Percentiles rank a stretch among this genome's conserved stretches.
Evolutionary conservation across 192 early-diverging fungal species (phyloP).

Genomic region (Coemansia sp.): DNA sequence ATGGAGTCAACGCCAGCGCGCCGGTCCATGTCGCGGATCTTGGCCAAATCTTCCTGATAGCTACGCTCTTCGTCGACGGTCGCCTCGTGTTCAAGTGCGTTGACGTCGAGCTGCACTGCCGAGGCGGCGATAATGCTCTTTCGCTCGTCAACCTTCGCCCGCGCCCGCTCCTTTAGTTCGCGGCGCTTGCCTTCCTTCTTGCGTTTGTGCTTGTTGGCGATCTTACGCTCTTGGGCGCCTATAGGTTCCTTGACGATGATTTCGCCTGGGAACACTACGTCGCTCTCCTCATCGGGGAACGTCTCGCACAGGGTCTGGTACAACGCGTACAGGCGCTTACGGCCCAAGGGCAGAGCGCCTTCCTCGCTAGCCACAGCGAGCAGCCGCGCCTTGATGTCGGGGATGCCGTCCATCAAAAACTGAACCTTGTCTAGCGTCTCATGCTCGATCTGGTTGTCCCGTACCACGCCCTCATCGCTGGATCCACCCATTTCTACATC

Average conservation of each 20-base stretch:
- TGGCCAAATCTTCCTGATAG: slow-evolving; percentile 41
- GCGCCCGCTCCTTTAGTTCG: slow-evolving; percentile 36
- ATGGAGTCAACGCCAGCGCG: slow-evolving; percentile 19
- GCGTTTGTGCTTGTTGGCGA: slow-evolving; percentile 47
- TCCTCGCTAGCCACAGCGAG: slow-evolving; percentile 42
- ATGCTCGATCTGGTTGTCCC: slow-evolving; percentile 37
- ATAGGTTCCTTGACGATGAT: slow-evolving; percentile 32
- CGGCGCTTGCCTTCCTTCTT: slow-evolving; percentile 32
- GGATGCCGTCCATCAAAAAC: slow-evolving; percentile 43
- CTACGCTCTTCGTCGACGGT: slow-evolving; percentile 39
- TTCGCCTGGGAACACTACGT: slow-evolving; percentile 27
- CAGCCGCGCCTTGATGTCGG: slow-evolving; percentile 43
- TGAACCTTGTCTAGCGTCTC: slow-evolving; percentile 40
- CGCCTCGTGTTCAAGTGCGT: slow-evolving; percentile 40
- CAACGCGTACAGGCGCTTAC: slow-evolving; percentile 43
- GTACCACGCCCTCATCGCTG: slow-evolving; percentile 7
- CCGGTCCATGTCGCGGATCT: slow-evolving; percentile 46
- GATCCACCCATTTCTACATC: neutral
- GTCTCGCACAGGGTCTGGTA: slow-evolving; percentile 52
- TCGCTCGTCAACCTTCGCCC: slow-evolving; percentile 14
- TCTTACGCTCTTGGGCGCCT: slow-evolving; percentile 49
- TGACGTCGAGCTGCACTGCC: slow-evolving; percentile 31
- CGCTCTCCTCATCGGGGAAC: slow-evolving; percentile 48
- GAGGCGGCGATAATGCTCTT: slow-evolving; percentile 19
- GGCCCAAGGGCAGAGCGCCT: slow-evolving; percentile 22